phyloP scores from a whole-genome alignment of 495 filamentous ascomycete genomes.

The Neurospora tetrasperma region DNA sequence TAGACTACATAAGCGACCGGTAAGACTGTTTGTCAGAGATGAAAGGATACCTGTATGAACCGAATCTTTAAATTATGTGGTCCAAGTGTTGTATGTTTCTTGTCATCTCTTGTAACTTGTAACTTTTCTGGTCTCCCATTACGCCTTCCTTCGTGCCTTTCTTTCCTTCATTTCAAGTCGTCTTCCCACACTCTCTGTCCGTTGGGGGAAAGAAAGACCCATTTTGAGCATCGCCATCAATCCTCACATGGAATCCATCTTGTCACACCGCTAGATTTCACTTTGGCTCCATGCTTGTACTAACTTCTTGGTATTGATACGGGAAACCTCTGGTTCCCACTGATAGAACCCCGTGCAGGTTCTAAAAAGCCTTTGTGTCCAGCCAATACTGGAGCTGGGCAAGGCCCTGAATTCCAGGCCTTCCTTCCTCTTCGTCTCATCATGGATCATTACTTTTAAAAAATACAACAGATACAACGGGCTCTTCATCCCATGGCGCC shows the following conservation, averaged over 20 bases:
- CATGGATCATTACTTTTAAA: not conserved
- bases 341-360: too few species aligned
- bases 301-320: not conserved
- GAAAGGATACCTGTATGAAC: not conserved
- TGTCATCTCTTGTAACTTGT: not conserved
- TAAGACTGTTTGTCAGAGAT: not conserved
- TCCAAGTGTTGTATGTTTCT: not conserved
- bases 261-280: not conserved
- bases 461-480: not conserved
- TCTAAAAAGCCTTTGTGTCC: not conserved
- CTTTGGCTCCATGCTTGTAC: not conserved
- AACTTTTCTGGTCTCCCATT: not conserved
- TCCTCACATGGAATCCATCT: not conserved
- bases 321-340: too few species aligned
- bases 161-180: not conserved
- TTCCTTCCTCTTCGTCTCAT: not conserved
- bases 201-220: not conserved
- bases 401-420: not conserved
- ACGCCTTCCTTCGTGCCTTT: not conserved
- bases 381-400: not conserved
- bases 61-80: not conserved
- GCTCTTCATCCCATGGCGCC: not conserved
- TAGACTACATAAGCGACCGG: conserved; percentile 26
- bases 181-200: not conserved
- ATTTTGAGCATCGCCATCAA: not conserved